Evolutionary conservation across 345 rosid genomes (phyloP).

Genomic region (Aethionema arabicum): DNA sequence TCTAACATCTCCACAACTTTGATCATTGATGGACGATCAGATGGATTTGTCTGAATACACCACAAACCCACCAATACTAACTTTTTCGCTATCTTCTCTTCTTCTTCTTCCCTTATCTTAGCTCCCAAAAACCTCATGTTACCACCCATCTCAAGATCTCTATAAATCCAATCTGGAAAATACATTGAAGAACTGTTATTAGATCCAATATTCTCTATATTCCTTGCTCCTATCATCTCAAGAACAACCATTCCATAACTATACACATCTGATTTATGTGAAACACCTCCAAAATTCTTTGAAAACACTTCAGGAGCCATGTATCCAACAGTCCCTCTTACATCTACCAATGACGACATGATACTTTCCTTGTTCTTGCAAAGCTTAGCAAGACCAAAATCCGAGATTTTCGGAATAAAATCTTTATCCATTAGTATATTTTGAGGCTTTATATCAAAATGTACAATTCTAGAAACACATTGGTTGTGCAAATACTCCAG

Average conservation of each 20-base stretch:
- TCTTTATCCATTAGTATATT: constrained; percentile 46
- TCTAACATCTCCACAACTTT: constrained; percentile 42
- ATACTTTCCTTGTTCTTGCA: constrained; percentile 40
- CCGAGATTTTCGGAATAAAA: constrained; percentile 48
- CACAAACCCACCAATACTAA: constrained; percentile 44
- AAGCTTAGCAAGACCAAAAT: constrained; percentile 56
- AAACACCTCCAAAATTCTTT: constrained; percentile 40
- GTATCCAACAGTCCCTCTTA: constrained; percentile 52
- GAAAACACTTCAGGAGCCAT: constrained; percentile 50
- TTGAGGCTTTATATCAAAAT: constrained; percentile 56
- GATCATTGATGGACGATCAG: constrained; percentile 46
- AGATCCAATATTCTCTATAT: constrained; percentile 2
- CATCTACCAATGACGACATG: constrained; percentile 43
- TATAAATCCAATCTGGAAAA: constrained; percentile 34
- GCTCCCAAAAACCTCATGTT: constrained; percentile 19
- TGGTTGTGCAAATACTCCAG: constrained; percentile 52
- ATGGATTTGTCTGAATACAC: constrained; percentile 52
- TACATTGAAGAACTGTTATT: constrained; percentile 22
- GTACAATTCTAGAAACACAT: constrained; percentile 51
- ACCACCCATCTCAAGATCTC: constrained; percentile 3
- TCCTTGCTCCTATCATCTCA: constrained; percentile 45
- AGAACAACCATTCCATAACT: constrained; percentile 57
- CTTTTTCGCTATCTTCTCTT: constrained; percentile 28
- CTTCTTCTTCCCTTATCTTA: constrained; percentile 27
- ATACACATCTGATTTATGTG: constrained; percentile 48